Base-by-base conservation (phyloP, 495 filamentous ascomycete species). In the Penicillium tannophilum region DNA sequence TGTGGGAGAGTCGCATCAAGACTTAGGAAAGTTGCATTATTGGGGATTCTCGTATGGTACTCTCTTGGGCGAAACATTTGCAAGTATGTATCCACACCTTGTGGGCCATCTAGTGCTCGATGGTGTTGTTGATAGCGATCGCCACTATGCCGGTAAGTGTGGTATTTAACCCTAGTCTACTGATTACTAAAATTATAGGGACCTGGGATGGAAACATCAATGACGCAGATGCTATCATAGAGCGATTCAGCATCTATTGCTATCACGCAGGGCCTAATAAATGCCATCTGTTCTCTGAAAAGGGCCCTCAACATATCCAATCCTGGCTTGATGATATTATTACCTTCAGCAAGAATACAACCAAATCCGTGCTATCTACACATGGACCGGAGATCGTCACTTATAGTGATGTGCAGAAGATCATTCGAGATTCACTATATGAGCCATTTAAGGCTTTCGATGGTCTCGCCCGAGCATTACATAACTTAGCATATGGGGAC, bases 41-140 rank as follows among this genome's bases (percentile, higher is more conserved):
- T 36, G 16, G 16, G 48, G 48, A 4, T 17, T 33, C 3, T 17
- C 16, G 2, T 51, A 51, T 26, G 48, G 48, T 3, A 54, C 52
- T 4, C 23, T 54, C 30, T 19, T 54, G 6, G 52, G 52, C 11
- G 41, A 39, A 1, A 54, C 52, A 31, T 51, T 51, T 33, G 48
- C 48, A 17, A 10, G 16, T 6, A 31, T 51, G 28, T 33, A 17
- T 19, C 48, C 48, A 33, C 16, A 51, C 10, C 26, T 14, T 4
- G 31, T 51, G 12, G 28, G 30, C 14, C 28, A 17, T n/a, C 14
- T 51, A 7, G 31, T 51, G 6, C 48, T 51, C 2, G 48, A 51
- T 51, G 48, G 48, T 10, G 26, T 51, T 12, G 14, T 31, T 26
- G 48, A n/a, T 35, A 10, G 12, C 4, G 5, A n/a, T 11, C 12